phyloP scores from a whole-genome alignment of 1,139 yeast species.

The Yamadazyma spencermartinsiae region DNA sequence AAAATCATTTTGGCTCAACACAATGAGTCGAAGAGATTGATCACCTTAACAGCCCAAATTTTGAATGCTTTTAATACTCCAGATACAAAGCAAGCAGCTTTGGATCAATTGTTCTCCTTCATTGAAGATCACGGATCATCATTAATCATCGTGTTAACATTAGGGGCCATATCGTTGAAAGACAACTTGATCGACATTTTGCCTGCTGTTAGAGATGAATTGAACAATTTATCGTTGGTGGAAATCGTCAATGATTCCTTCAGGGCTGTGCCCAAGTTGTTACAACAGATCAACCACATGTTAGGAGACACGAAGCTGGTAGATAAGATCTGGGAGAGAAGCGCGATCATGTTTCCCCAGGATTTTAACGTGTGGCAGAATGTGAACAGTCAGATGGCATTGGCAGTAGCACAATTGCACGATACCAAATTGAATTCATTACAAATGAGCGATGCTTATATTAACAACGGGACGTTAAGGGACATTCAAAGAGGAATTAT shows the following conservation, averaged over 20 bases:
- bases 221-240: constrained; percentile 49
- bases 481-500: constrained; percentile 59
- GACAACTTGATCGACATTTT: constrained; percentile 62
- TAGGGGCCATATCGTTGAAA: constrained; percentile 78
- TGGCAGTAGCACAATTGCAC: constrained; percentile 45
- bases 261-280: constrained; percentile 58
- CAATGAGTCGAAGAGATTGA: constrained; percentile 57
- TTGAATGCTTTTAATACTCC: constrained; percentile 70
- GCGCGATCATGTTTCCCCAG: constrained; percentile 73
- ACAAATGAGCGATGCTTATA: constrained; percentile 54
- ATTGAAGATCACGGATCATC: constrained; percentile 67
- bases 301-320: constrained; percentile 17
- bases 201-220: constrained; percentile 67
- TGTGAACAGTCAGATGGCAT: constrained; percentile 49
- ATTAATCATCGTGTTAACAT: constrained; percentile 61
- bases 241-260: constrained; percentile 52
- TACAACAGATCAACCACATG: constrained; percentile 50
- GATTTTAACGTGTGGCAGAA: constrained; percentile 69
- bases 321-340: constrained; percentile 58
- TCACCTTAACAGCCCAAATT: constrained; percentile 74
- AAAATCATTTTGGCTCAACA: constrained; percentile 52
- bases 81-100: constrained; percentile 79
- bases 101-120: constrained; percentile 66
- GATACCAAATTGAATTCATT: constrained; percentile 54
- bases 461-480: constrained; percentile 45